phyloP scores from a whole-genome alignment of 805 yeast species.

The Wickerhamiella azyma region DNA sequence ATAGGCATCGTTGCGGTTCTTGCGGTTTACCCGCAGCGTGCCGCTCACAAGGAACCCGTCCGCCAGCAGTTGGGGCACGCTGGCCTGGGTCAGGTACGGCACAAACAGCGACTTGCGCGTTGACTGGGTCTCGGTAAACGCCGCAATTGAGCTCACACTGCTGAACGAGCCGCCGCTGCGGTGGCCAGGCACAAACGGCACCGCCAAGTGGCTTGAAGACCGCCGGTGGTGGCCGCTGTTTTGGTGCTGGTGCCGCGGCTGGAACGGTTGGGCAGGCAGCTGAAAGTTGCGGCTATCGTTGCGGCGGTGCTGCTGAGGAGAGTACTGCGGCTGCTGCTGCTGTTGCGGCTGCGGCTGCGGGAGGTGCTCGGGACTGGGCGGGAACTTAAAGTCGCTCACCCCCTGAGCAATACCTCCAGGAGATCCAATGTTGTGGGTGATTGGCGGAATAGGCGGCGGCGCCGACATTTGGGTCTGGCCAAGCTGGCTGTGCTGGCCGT shows the following conservation, averaged over 20 bases:
- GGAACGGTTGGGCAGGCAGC: conserved; percentile 18
- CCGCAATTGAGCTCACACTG: conserved; percentile 37
- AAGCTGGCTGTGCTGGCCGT: too few species aligned
- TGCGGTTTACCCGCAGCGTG: conserved; percentile 82
- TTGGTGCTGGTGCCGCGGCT: conserved; percentile 13
- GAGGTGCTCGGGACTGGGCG: conserved; percentile 14
- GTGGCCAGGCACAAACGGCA: conserved; percentile 60
- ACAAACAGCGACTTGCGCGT: conserved; percentile 63
- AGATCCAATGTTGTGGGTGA: conserved; percentile 1
- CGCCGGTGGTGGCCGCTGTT: conserved; percentile 32
- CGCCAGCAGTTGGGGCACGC: conserved; percentile 73
- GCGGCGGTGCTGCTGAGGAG: conserved; percentile 40
- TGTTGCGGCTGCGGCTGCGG: conserved; percentile 7
- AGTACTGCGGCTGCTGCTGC: conserved; percentile 28
- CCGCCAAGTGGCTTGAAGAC: conserved; percentile 17
- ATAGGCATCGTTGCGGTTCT: conserved; percentile 94
- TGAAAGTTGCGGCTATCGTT: conserved; percentile 20
- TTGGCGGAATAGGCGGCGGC: too few species aligned
- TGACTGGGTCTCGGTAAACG: conserved; percentile 11
- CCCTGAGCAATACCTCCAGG: background rate
- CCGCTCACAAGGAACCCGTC: conserved; percentile 92
- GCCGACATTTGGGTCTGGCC: background rate
- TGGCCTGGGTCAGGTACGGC: conserved; percentile 88
- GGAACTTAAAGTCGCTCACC: conserved; percentile 16
- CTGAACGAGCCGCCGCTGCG: conserved; percentile 49